These are phyloP conservation scores for Chenopodium formosanum DNA, from an alignment of 148 eudicot genomes.

Conservation along the genomic window DNA sequence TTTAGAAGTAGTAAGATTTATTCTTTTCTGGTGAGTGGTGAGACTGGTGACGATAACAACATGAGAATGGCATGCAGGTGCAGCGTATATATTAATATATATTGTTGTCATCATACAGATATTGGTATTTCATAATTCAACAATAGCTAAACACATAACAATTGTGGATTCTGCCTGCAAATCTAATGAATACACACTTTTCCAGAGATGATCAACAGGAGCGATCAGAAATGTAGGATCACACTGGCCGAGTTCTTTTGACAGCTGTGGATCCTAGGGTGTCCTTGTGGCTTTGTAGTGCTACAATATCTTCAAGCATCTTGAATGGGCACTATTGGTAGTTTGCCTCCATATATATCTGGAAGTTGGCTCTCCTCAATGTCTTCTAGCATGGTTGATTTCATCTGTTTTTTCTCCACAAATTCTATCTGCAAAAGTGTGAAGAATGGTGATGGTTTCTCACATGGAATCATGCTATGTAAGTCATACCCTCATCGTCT, in stretches of 20 bases:
- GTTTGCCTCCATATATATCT: conserved; percentile 77
- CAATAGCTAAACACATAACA: neutral
- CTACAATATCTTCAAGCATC: conserved; percentile 24
- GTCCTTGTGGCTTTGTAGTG: neutral
- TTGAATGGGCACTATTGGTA: conserved; percentile 59
- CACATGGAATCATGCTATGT: neutral
- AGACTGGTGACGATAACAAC: neutral
- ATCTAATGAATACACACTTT: neutral
- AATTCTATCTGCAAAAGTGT: conserved; percentile 54
- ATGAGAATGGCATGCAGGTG: neutral
- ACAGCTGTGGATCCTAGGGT: neutral
- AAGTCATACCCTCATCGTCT: neutral
- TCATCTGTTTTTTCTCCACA: conserved; percentile 63
- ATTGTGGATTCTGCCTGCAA: neutral
- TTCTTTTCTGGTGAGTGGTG: neutral
- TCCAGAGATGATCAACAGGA: neutral
- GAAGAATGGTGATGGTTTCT: neutral
- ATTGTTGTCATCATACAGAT: neutral
- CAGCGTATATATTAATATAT: too few species aligned
- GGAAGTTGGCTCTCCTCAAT: conserved; percentile 94
- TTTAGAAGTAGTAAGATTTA: neutral
- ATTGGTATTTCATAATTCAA: neutral
- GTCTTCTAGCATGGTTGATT: conserved; percentile 56
- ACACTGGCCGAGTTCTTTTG: neutral
- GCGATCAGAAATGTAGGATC: neutral